These are phyloP conservation scores for Suillus fuscotomentosus DNA, from an alignment of 768 basidiomycete genomes.

Conservation along the genomic window DNA sequence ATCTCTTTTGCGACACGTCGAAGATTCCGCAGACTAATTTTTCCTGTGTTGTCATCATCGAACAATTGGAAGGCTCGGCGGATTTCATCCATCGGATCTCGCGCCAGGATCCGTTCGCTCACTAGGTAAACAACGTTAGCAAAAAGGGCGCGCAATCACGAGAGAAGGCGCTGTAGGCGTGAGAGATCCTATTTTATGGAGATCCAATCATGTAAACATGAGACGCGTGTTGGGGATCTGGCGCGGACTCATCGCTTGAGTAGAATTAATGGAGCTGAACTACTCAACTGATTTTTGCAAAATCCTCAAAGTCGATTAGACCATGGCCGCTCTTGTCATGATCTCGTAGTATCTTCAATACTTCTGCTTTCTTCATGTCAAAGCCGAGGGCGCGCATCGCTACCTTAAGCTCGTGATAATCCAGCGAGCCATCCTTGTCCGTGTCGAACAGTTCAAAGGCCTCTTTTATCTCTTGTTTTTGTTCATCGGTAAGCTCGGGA, in stretches of 20 bases:
- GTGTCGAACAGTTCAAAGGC: slow-evolving; percentile 99
- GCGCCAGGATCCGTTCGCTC: slow-evolving; percentile 89
- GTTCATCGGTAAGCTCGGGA: slow-evolving; percentile 84
- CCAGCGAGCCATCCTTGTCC: slow-evolving; percentile 94
- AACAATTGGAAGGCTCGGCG: slow-evolving; percentile 94
- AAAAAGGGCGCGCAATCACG: slow-evolving; percentile 1
- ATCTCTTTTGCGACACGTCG: slow-evolving; percentile 95
- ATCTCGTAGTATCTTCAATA: slow-evolving; percentile 90
- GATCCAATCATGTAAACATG: background rate
- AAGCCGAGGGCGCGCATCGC: slow-evolving; percentile 98
- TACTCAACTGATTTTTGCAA: slow-evolving; percentile 86
- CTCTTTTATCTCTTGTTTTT: slow-evolving; percentile 96
- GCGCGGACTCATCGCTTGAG: background rate
- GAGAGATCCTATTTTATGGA: background rate
- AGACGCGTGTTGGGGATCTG: background rate
- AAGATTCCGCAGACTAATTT: slow-evolving; percentile 88
- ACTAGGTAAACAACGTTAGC: slow-evolving; percentile 49
- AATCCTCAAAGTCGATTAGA: slow-evolving; percentile 91
- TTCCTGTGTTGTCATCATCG: slow-evolving; percentile 94
- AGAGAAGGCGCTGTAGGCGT: background rate
- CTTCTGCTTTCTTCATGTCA: slow-evolving; percentile 98
- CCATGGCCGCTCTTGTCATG: slow-evolving; percentile 81
- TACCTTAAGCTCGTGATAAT: slow-evolving; percentile 99
- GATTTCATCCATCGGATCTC: slow-evolving; percentile 97
- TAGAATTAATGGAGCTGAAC: background rate